Percentiles rank a stretch among this genome's conserved stretches.
Conservation (phyloP, 306 rosid species). For the Lathyrus sativus region DNA sequence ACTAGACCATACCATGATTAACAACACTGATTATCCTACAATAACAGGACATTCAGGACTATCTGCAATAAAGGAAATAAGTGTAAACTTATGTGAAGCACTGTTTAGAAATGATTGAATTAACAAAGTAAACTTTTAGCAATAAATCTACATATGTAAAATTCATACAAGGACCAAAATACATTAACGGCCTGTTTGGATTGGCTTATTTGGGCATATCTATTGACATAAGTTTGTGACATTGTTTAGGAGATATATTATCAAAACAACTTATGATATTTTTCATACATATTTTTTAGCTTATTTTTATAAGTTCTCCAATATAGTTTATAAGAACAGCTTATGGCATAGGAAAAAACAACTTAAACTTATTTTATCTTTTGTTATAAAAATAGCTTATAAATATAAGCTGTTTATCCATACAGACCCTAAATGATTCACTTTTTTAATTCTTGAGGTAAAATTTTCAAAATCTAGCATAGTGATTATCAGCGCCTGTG, state of each 20-base stretch:
- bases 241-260: not conserved
- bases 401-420: no score
- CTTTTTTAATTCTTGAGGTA: no score
- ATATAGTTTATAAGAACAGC: no score
- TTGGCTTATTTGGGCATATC: not conserved
- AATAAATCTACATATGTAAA: not conserved
- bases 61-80: constrained; percentile 34
- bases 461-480: no score
- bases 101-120: constrained; percentile 16
- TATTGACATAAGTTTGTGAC: not conserved
- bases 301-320: no score
- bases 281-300: not conserved
- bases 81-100: constrained; percentile 2
- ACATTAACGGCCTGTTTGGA: constrained; percentile 11
- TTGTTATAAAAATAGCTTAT: not conserved
- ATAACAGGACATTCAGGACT: constrained; percentile 38
- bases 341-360: not conserved
- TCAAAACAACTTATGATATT: not conserved
- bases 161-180: constrained; percentile 24
- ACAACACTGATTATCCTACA: constrained; percentile 24
- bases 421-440: no score
- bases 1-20: constrained; percentile 58
- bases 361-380: not conserved
- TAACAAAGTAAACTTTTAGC: constrained; percentile 3
- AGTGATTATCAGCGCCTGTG: no score